Base-by-base conservation (phyloP, 352 stramenopile genomes). In the Phytophthora sansomeana region DNA sequence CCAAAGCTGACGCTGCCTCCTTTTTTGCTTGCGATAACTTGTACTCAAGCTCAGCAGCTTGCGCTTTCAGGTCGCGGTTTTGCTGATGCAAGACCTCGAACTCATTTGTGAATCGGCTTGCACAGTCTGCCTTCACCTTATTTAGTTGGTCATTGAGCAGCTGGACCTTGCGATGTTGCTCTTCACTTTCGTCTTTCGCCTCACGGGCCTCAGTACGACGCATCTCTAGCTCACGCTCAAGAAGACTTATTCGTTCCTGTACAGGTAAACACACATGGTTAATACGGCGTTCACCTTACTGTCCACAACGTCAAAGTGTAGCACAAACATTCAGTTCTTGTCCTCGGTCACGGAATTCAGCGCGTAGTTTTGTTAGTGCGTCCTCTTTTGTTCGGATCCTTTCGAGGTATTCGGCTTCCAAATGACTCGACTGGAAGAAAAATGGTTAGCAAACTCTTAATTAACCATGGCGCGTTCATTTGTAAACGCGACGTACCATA, bases 51-150 rank as follows among this genome's bases (percentile, higher is more conserved):
- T 86, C 79, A 17, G 77, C 78, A 32, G 55, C 43, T 19, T 83
- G 78, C 5, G 73, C 58, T 58, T 88, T 89, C 17, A 92, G 54
- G 21, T 89, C 80, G 9, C 80, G 79, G 50, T 92, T 92, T 49
- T 92, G 78, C 32, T 79, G 63, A 44, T 86, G 78, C 6, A 90
- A 43, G 5, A 78, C 47, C 28, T 86, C 81, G 3, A 91, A 74
- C 30, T 90, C 81, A 30, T 54, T 77, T 6, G 74, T 77, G 21
- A 87, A 87, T 8, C 77, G 57, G 38, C 61, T 83, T 0, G 74
- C 81, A 57, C 76, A 89, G 43, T 90, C 81, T 6, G 78, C 70
- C 29, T 91, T 89, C n/a, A 91, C 83, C 58, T 91, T 91, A 47
- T 82, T 85, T 8, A 93, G 74, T 56, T 93, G 69, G n/a, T 92